phyloP scores from a whole-genome alignment of 495 filamentous ascomycete species.

The Hypoxylon fuscum region DNA sequence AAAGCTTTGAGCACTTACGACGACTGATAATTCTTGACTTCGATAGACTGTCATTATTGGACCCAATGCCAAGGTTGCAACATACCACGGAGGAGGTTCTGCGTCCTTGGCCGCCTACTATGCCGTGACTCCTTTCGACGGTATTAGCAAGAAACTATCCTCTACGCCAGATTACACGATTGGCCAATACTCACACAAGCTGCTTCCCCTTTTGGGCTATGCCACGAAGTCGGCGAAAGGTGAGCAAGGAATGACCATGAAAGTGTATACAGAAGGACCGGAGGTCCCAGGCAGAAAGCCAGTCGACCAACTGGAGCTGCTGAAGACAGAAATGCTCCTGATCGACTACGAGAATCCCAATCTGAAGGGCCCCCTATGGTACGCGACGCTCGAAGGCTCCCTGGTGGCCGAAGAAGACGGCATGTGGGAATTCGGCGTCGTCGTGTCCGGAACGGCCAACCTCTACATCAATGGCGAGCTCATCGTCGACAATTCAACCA shows the following conservation, averaged over 20 bases:
- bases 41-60: constrained; percentile 62
- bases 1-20: not conserved
- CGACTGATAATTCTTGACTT: constrained; percentile 35
- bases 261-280: constrained; percentile 66
- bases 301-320: constrained; percentile 64
- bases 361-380: constrained; percentile 64
- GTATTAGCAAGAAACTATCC: constrained; percentile 61
- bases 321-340: constrained; percentile 64
- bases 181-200: constrained; percentile 69
- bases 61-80: constrained; percentile 75
- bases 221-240: constrained; percentile 59
- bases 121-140: constrained; percentile 72
- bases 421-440: constrained; percentile 67
- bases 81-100: constrained; percentile 76
- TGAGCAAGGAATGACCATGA: constrained; percentile 65
- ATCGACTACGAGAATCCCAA: constrained; percentile 71
- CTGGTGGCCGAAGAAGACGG: constrained; percentile 64
- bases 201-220: constrained; percentile 64
- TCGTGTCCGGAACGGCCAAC: constrained; percentile 72
- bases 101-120: constrained; percentile 75
- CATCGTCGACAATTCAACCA: constrained; percentile 72
- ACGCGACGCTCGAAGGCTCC: constrained; percentile 68
- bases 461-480: constrained; percentile 71
- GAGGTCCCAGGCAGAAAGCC: constrained; percentile 52
- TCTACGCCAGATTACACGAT: constrained; percentile 57